Conservation (phyloP, 371 early-diverging fungal species). For the Mycotypha africana region DNA sequence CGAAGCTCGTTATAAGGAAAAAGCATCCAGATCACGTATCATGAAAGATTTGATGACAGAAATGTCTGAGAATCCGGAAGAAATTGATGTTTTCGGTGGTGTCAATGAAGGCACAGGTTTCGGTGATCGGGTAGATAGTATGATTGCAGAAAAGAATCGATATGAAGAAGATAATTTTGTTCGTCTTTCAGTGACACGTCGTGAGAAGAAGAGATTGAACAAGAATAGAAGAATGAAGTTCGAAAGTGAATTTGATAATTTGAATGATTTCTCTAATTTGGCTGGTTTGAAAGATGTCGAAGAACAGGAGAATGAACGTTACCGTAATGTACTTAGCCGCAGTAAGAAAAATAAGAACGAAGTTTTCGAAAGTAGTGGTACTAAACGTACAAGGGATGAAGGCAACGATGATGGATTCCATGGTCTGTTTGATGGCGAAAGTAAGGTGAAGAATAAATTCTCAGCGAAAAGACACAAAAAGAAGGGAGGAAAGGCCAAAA, state of each 20-base stretch:
- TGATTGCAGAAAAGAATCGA: slow-evolving; percentile 59
- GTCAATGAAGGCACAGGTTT: slow-evolving; percentile 52
- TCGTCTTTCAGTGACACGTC: slow-evolving; percentile 69
- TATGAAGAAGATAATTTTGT: slow-evolving; percentile 93
- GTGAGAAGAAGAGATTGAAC: slow-evolving; percentile 67
- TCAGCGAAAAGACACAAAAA: slow-evolving; percentile 5
- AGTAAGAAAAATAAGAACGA: slow-evolving; percentile 32
- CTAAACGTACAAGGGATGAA: slow-evolving; percentile 12
- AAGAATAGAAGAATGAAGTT: slow-evolving; percentile 58
- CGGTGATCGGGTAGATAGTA: slow-evolving; percentile 47
- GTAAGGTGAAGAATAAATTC: slow-evolving; percentile 7
- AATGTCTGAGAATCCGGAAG: slow-evolving; percentile 87
- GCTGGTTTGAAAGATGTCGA: slow-evolving; percentile 53
- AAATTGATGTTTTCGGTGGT: slow-evolving; percentile 63
- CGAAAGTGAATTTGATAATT: slow-evolving; percentile 82
- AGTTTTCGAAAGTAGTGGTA: slow-evolving; percentile 4
- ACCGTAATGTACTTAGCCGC: slow-evolving; percentile 47
- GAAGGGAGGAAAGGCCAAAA: slow-evolving; percentile 9
- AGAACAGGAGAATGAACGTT: slow-evolving; percentile 46
- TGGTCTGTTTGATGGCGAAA: slow-evolving; percentile 16
- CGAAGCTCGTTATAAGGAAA: slow-evolving; percentile 59
- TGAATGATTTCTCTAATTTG: slow-evolving; percentile 70
- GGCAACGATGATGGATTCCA: slow-evolving; percentile 7
- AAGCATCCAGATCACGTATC: slow-evolving; percentile 81
- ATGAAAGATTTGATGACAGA: slow-evolving; percentile 83